Evolutionary conservation across 108 stramenopile genomes (phyloP), one percentile per base, ranked within the genome.

Genomic region (Epipyxis sp.): DNA sequence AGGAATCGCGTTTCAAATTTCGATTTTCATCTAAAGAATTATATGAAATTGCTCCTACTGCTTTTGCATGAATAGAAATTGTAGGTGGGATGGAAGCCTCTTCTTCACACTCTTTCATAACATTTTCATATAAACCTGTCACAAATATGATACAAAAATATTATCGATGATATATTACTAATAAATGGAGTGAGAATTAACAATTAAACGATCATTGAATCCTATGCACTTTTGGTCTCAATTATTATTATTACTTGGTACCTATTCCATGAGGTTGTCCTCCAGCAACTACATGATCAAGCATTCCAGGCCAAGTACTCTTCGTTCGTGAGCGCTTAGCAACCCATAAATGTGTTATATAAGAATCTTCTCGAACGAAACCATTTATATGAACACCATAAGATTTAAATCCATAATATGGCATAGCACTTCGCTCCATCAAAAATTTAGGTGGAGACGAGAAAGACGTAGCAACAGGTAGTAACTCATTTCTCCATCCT

Each of bases 271-370:
- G 83, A 30, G 93, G 92, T 76, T 91, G 90, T 27, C 91, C 92
- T 10, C 94, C 94, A 6, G 94, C 94, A 1, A 91, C 93, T 59
- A 95, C 84, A 69, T 95, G 94, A 87, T 95, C 94, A 68, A 93
- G 79, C 88, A 90, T 90, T 32, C 91, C 89, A 0, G 92, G 92
- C 78, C 81, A 95, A 46, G 90, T 92, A 2, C 85, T 86, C 78
- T 95, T 95, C 32, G 79, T 80, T n/a, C 80, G 79, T 0, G 93
- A 90, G 57, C 94, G 78, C 59, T 88, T 78, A 30, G 85, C 94
- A 58, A 95, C 91, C 94, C 94, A 95, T 91, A 95, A 89, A 69
- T 77, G 81, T 6, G 74, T 69, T 2, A 81, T 50, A 46, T 83
- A 76, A 20, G 34, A 57, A 29, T 32, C 46, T 72, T 29, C 76